Evolutionary conservation across 768 basidiomycete genomes (phyloP), one percentile per base, ranked within the genome.

Genomic region (Boletus rubropictus): DNA sequence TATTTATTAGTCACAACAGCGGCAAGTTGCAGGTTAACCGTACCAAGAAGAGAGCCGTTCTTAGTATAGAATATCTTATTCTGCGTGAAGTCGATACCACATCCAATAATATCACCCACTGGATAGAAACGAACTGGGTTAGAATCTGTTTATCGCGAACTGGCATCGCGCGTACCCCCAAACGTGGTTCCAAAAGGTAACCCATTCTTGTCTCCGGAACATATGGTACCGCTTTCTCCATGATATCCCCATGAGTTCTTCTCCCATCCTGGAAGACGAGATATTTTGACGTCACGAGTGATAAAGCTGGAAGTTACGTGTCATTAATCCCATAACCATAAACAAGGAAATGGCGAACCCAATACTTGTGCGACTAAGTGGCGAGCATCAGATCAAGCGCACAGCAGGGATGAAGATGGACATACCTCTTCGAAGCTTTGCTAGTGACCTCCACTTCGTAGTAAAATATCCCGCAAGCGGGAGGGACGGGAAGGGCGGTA

Each of bases 51-150:
- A 14, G 72, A 65, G 11, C 90, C 89, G 49, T 95, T 95, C 71
- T 87, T 92, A 25, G 93, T 96, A 63, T 85, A 96, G 67, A 97
- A 96, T 0, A 82, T 83, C 46, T 77, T 75, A 48, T 87, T 76
- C 17, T 77, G 80, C 36, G 82, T 83, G 60, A 92, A 96, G 66
- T 97, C 91, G 49, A 98, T 76, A 1, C 95, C 95, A 59, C 92
- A 95, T 10, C 95, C 95, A 49, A 99, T 77, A 21, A 84, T 69
- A 63, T 99, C 95, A 7, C 86, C 87, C 36, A 82, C 92, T 94
- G 49, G 39, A 37, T 17, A 8, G 48, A 41, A 51, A 43, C 8
- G 48, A 41, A 52, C 43, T 39, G 28, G 45, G 45, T 54, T 44
- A 44, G 18, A 36, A 3, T 34, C 21, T 36, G 20, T 24, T 49